phyloP scores from a whole-genome alignment of 495 filamentous ascomycete genomes.

The Penicillium bovifimosum region DNA sequence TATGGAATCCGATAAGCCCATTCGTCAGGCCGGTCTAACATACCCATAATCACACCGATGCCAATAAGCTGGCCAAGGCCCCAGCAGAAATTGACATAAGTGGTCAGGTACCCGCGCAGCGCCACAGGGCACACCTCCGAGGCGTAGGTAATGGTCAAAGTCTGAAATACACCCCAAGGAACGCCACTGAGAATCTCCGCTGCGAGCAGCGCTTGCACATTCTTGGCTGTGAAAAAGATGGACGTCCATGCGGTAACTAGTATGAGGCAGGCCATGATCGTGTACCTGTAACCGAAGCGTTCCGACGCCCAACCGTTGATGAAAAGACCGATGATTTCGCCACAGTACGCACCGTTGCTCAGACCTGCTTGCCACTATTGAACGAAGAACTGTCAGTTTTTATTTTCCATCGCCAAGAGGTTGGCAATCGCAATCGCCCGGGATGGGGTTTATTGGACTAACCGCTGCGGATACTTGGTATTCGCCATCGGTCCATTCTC shows the following conservation, averaged over 20 bases:
- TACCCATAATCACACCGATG: slow-evolving; percentile 64
- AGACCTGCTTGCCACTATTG: slow-evolving; percentile 68
- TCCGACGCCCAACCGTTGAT: slow-evolving; percentile 75
- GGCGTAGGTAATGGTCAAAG: slow-evolving; percentile 72
- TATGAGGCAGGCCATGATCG: slow-evolving; percentile 61
- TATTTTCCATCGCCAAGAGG: background rate
- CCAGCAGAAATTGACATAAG: slow-evolving; percentile 82
- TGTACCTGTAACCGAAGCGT: slow-evolving; percentile 67
- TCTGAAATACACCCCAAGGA: slow-evolving; percentile 81
- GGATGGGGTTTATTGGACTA: slow-evolving; percentile 9
- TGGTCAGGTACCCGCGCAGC: slow-evolving; percentile 68
- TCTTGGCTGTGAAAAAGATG: slow-evolving; percentile 73
- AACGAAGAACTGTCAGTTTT: slow-evolving; percentile 1
- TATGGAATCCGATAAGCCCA: slow-evolving; percentile 69
- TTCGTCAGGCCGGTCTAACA: slow-evolving; percentile 52
- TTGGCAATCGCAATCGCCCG: background rate
- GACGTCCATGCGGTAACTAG: slow-evolving; percentile 63
- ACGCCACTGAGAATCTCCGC: slow-evolving; percentile 75
- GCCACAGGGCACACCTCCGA: slow-evolving; percentile 73
- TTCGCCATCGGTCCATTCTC: slow-evolving; percentile 48
- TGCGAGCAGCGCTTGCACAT: slow-evolving; percentile 60
- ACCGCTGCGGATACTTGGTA: slow-evolving; percentile 62
- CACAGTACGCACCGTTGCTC: slow-evolving; percentile 59
- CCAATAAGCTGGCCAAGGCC: slow-evolving; percentile 72
- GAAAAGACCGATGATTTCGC: slow-evolving; percentile 71